Evolutionary conservation across 441 rosid species (phyloP).

Genomic region (Populus hybrid): DNA sequence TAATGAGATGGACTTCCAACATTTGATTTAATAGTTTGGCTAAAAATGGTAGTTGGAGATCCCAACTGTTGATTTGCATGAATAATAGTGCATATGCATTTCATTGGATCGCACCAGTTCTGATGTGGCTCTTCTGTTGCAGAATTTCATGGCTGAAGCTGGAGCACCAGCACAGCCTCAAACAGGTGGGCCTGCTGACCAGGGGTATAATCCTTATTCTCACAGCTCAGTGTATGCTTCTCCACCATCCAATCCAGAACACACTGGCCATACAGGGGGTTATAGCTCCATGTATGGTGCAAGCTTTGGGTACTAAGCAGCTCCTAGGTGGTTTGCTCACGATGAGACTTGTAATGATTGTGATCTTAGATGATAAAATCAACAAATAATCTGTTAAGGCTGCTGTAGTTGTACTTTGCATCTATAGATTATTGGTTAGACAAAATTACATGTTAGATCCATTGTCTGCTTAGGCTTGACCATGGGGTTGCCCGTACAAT

Average conservation of each 20-base stretch:
- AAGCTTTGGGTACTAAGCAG: constrained; percentile 50
- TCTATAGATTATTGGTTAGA: too few species aligned
- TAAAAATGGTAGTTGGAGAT: not conserved
- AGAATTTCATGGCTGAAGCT: constrained; percentile 75
- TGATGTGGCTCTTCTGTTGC: constrained; percentile 26
- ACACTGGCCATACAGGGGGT: constrained; percentile 39
- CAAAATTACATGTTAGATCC: too few species aligned
- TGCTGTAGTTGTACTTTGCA: too few species aligned
- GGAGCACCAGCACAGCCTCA: constrained; percentile 59
- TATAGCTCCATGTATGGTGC: constrained; percentile 60
- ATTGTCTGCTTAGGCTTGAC: too few species aligned
- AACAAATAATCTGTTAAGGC: too few species aligned
- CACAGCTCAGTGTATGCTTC: constrained; percentile 61
- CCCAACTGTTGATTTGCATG: not conserved
- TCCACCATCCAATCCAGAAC: constrained; percentile 50
- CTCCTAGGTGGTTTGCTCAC: not conserved
- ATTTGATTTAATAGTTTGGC: not conserved
- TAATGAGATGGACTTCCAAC: not conserved
- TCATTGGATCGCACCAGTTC: not conserved
- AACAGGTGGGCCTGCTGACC: constrained; percentile 52
- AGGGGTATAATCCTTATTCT: constrained; percentile 75
- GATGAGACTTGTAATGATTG: constrained; percentile 5
- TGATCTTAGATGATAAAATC: too few species aligned
- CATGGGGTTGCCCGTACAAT: too few species aligned
- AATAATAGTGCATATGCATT: not conserved